phyloP scores from a whole-genome alignment of 129 eudicot species.

The Solidago caesia region DNA sequence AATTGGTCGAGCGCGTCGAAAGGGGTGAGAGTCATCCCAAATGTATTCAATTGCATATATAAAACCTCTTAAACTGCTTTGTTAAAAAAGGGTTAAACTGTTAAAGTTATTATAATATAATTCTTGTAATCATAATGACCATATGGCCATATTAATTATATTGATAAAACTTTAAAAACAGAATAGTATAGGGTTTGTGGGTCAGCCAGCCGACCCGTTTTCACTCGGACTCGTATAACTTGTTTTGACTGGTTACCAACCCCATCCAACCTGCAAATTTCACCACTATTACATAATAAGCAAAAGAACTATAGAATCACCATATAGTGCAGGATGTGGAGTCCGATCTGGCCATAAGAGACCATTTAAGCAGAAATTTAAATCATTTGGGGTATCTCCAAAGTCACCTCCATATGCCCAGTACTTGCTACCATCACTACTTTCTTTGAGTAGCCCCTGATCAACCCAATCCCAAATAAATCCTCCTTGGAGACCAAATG shows the following conservation, averaged over 20 bases:
- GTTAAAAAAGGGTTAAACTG: background rate
- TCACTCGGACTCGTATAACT: background rate
- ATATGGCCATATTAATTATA: background rate
- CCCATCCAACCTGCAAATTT: constrained; percentile 2
- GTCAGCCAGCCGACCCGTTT: background rate
- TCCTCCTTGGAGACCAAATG: constrained; percentile 98
- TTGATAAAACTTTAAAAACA: background rate
- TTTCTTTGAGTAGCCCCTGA: constrained; percentile 82
- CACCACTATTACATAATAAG: constrained; percentile 6
- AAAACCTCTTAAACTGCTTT: background rate
- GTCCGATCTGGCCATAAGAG: constrained; percentile 87
- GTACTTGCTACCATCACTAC: constrained; percentile 55
- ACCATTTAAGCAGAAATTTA: constrained; percentile 89
- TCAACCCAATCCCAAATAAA: constrained; percentile 99
- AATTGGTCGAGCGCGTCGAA: background rate
- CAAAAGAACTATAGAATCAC: constrained; percentile 36
- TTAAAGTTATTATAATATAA: background rate
- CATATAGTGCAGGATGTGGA: constrained; percentile 90
- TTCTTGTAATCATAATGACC: background rate
- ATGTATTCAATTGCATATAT: background rate
- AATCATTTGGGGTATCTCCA: constrained; percentile 85
- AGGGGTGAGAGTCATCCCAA: background rate
- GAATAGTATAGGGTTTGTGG: background rate
- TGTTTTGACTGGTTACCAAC: background rate
- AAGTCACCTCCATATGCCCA: constrained; percentile 99